Evolutionary conservation across 2,329 filamentous ascomycete genomes (phyloP).

Genomic region (Fusarium xylarioides): DNA sequence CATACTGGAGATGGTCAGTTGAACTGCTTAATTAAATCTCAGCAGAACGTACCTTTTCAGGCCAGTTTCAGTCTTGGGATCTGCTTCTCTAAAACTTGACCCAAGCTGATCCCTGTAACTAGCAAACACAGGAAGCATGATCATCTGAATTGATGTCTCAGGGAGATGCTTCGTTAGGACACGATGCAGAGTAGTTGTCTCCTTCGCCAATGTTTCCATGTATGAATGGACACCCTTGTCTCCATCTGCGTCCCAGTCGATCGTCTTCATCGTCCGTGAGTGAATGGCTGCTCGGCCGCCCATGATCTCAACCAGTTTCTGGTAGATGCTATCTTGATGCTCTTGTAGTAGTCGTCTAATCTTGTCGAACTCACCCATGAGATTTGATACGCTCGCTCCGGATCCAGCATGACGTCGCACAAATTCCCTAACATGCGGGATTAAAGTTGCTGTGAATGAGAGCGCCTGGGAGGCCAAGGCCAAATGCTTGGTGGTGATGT

Average conservation of each 20-base stretch:
- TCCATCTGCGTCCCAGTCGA: slow-evolving; percentile 74
- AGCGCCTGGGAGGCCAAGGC: slow-evolving; percentile 90
- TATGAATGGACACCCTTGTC: slow-evolving; percentile 66
- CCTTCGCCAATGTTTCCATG: slow-evolving; percentile 88
- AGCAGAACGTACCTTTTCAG: slow-evolving; percentile 70
- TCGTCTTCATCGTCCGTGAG: slow-evolving; percentile 76
- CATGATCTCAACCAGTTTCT: slow-evolving; percentile 95
- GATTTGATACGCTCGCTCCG: slow-evolving; percentile 60
- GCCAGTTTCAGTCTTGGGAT: slow-evolving; percentile 72
- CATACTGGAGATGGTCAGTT: slow-evolving; percentile 64
- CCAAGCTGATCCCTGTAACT: slow-evolving; percentile 85
- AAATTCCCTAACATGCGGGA: slow-evolving; percentile 92
- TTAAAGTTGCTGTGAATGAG: slow-evolving; percentile 84
- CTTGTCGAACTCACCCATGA: slow-evolving; percentile 89
- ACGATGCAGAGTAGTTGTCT: slow-evolving; percentile 84
- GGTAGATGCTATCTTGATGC: slow-evolving; percentile 89
- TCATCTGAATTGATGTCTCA: slow-evolving; percentile 78
- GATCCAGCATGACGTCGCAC: slow-evolving; percentile 77
- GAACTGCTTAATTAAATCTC: background rate
- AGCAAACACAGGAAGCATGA: slow-evolving; percentile 86
- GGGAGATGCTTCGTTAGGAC: slow-evolving; percentile 85
- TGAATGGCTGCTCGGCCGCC: slow-evolving; percentile 77
- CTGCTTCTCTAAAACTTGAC: slow-evolving; percentile 71
- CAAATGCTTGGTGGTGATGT: slow-evolving; percentile 95
- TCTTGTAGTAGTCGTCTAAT: slow-evolving; percentile 85